phyloP scores from a whole-genome alignment of 371 early-diverging fungal species.

The Mycotypha africana region DNA sequence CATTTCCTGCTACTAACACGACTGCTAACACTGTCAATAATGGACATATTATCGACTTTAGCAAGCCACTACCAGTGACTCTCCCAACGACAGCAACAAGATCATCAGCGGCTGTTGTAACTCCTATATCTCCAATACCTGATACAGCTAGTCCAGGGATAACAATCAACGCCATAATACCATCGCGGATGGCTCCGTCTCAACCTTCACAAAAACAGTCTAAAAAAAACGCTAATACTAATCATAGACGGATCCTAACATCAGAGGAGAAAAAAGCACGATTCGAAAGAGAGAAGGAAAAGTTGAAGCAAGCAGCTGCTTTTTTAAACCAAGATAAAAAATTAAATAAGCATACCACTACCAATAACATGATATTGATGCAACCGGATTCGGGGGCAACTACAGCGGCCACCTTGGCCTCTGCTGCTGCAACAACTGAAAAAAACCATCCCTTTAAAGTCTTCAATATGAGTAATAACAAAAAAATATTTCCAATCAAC shows the following conservation, averaged over 20 bases:
- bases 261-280: slow-evolving; percentile 6
- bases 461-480: not conserved
- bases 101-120: not conserved
- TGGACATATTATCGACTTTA: too few relatives aligned
- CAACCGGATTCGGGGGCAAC: not conserved
- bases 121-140: not conserved
- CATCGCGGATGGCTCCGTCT: too few relatives aligned
- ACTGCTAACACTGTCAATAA: too few relatives aligned
- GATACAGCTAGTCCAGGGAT: slow-evolving; percentile 5
- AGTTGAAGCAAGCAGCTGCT: slow-evolving; percentile 17
- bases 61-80: too few relatives aligned
- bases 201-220: too few relatives aligned
- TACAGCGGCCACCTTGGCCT: too few relatives aligned
- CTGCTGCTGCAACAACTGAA: too few relatives aligned
- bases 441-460: too few relatives aligned
- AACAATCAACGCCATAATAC: not conserved
- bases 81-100: too few relatives aligned
- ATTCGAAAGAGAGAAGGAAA: slow-evolving; percentile 24
- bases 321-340: slow-evolving; percentile 17
- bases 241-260: not conserved
- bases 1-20: too few relatives aligned
- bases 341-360: slow-evolving; percentile 4
- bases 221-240: not conserved
- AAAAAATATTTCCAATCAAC: not conserved
- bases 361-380: not conserved